phyloP scores from a whole-genome alignment of 2,329 filamentous ascomycete genomes.

The Xylariomycetidae sp. region DNA sequence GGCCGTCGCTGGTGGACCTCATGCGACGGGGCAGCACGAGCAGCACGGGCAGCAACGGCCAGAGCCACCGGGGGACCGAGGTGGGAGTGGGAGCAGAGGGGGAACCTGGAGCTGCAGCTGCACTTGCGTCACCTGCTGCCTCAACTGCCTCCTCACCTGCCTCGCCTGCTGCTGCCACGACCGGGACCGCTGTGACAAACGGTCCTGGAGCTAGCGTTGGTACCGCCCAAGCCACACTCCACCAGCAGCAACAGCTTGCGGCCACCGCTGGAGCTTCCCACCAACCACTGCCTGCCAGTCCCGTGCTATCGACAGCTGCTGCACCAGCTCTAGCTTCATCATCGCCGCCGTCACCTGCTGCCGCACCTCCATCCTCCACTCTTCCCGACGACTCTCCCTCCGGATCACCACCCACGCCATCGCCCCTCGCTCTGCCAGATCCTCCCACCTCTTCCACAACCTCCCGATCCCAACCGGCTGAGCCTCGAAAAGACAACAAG shows the following conservation, averaged over 20 bases:
- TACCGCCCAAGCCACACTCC: conserved; percentile 8
- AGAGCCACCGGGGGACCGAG: conserved; percentile 11
- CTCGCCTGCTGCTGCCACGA: no score
- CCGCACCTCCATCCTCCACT: conserved; percentile 27
- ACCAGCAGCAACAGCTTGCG: conserved; percentile 1
- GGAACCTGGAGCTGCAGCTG: conserved; percentile 13
- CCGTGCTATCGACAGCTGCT: conserved; percentile 22
- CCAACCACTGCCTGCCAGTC: conserved; percentile 25
- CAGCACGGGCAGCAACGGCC: conserved; percentile 16
- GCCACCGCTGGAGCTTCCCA: conserved; percentile 16
- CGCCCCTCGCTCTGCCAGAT: no score
- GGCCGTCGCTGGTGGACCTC: conserved; percentile 49
- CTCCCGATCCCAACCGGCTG: conserved; percentile 20
- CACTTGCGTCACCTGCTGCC: conserved; percentile 19
- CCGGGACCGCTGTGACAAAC: conserved; percentile 1
- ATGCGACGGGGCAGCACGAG: conserved; percentile 29
- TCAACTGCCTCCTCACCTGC: no score
- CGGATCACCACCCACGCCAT: no score
- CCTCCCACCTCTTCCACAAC: conserved; percentile 17
- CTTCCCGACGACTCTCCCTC: no score
- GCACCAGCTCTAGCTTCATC: conserved; percentile 23
- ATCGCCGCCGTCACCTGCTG: conserved; percentile 25
- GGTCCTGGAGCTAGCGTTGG: conserved; percentile 1
- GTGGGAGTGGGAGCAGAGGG: conserved; percentile 10
- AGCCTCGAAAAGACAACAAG: conserved; percentile 18